Evolutionary conservation across 805 yeast genomes (phyloP), one percentile per base, ranked within the genome.

Genomic region (Clavispora vitiphila): DNA sequence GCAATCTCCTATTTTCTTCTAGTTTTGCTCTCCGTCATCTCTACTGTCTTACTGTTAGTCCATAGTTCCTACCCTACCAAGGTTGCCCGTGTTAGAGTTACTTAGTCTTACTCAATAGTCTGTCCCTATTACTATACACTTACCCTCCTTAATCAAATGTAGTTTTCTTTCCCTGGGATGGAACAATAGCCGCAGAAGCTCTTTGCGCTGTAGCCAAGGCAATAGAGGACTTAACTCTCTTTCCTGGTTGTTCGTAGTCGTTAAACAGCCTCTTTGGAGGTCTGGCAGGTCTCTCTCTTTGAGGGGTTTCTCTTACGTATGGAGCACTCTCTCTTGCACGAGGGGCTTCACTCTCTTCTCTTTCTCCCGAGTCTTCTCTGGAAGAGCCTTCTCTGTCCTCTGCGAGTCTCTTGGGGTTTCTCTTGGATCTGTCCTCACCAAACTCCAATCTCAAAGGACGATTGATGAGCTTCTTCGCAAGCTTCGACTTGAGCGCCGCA

Each of bases 381-480:
- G 25, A 14, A 38, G 42, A 61, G 47, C 36, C 57, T 36, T 23
- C 56, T 32, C 16, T 26, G 30, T 39, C 54, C 39, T 49, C 56
- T 55, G 47, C 57, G 48, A 50, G 49, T 38, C 53, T 55, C 52
- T 58, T 69, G n/a, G 81, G 83, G 37, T 66, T 72, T 59, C 87
- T 74, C 66, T 86, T 83, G 34, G 95, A 83, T 65, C 99, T 77
- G 60, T 91, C 98, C 65, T 93, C 96, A 50, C 99, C 99, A 56
- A 69, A 91, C 63, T 93, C 98, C 74, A 91, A 71, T 64, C 96
- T 76, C 51, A 89, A 63, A 1, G 81, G 80, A 63, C 96, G 73
- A 49, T 86, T 82, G 46, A 86, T 77, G 44, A 88, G 67, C 48
- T 71, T 77, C 55, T 77, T 76, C 51, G 86, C 80, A 25, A 74